A percentile compares a stretch with the other conserved stretches of the same genome.
These are phyloP conservation scores for Penstemon newberryi DNA, from an alignment of 257 asterid genomes.

Conservation along the genomic window DNA sequence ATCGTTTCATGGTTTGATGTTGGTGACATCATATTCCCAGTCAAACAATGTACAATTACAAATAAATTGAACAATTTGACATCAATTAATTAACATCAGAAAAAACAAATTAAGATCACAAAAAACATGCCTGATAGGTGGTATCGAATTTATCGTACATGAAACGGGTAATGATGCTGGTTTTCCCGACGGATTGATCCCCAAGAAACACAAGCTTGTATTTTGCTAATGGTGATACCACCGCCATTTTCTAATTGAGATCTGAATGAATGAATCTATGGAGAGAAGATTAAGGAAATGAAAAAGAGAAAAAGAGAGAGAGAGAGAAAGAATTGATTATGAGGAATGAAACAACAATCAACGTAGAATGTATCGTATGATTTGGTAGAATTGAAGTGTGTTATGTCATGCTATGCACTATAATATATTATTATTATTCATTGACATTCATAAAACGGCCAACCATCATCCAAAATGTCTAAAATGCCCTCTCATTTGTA, in stretches of 20 bases:
- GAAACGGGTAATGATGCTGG: conserved; percentile 85
- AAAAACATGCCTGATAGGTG: conserved; percentile 59
- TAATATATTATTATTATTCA: too few relatives aligned
- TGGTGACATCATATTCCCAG: conserved; percentile 9
- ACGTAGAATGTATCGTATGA: not conserved
- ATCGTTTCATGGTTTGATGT: not conserved
- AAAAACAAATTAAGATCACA: not conserved
- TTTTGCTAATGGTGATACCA: conserved; percentile 79
- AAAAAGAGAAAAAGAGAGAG: conserved; percentile 8
- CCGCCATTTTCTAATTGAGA: conserved; percentile 45
- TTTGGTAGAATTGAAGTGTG: not conserved
- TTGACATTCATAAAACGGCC: too few relatives aligned
- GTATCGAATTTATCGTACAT: conserved; percentile 83
- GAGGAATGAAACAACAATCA: not conserved
- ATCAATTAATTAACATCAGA: not conserved
- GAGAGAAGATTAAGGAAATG: conserved; percentile 22
- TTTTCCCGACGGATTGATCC: conserved; percentile 78
- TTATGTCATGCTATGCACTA: not conserved
- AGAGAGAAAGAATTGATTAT: not conserved
- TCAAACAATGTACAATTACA: conserved; percentile 4
- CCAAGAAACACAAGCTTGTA: conserved; percentile 77
- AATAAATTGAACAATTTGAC: not conserved
- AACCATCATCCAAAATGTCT: too few relatives aligned
- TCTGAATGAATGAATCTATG: conserved; percentile 12
- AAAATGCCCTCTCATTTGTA: too few relatives aligned